Conservation (phyloP, 208 protist genomes). For the Acanthamoeba healyi region DNA sequence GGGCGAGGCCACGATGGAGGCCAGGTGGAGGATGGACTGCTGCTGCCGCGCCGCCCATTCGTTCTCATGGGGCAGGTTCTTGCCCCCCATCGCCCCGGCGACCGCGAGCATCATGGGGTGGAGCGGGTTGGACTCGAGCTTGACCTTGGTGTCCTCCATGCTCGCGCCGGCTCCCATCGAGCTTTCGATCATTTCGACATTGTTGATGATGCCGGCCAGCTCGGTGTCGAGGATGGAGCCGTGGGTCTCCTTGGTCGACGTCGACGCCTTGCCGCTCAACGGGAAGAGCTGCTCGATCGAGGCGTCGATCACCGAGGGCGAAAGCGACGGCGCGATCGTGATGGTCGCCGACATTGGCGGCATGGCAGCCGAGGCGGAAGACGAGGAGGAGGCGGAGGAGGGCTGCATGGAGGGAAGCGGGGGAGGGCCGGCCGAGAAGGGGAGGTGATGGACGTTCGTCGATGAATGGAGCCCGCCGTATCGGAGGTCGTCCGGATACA, state of each 20-base stretch:
- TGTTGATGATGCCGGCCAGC: slow-evolving; percentile 48
- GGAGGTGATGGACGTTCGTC: not conserved
- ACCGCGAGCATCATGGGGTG: slow-evolving; percentile 19
- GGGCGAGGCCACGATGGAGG: slow-evolving; percentile 24
- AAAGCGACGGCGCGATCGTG: slow-evolving; percentile 45
- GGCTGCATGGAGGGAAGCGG: not conserved
- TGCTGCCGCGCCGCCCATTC: slow-evolving; percentile 53
- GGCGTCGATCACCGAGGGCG: slow-evolving; percentile 35
- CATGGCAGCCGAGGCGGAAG: not conserved
- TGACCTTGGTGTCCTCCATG: slow-evolving; percentile 11
- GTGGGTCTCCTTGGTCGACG: slow-evolving; percentile 41
- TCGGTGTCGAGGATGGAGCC: slow-evolving; percentile 52
- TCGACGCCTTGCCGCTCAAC: slow-evolving; percentile 26
- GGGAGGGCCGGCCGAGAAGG: not conserved
- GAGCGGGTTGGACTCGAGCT: slow-evolving; percentile 31
- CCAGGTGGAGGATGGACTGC: slow-evolving; percentile 41
- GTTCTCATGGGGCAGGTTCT: slow-evolving; percentile 26
- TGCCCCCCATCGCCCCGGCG: not conserved
- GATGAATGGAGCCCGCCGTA: not conserved
- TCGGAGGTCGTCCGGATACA: slow-evolving; percentile 18
- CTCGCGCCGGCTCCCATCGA: not conserved
- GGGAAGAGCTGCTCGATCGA: slow-evolving; percentile 66
- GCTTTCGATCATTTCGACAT: slow-evolving; percentile 36
- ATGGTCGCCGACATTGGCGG: slow-evolving; percentile 1
- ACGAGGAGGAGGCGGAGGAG: slow-evolving; percentile 1